Percentiles rank a stretch among this genome's conserved stretches.
These are phyloP conservation scores for Nidularia pulvinata DNA, from an alignment of 768 basidiomycete genomes.

Conservation along the genomic window DNA sequence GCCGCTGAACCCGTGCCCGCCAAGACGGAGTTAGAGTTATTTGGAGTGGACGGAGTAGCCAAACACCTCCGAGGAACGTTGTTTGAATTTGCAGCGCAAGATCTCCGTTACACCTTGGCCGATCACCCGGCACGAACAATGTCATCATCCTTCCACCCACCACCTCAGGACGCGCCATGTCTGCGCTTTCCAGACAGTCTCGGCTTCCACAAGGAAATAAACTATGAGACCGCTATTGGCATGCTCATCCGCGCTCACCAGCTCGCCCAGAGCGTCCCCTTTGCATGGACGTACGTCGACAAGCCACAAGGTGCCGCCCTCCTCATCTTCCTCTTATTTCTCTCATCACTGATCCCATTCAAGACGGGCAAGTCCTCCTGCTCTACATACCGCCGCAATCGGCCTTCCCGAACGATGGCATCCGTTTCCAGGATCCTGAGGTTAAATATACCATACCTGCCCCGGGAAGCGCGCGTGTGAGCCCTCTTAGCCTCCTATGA, in stretches of 20 bases:
- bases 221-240: constrained; percentile 53
- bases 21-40: too few relatives aligned
- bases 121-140: constrained; percentile 6
- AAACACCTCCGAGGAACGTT: constrained; percentile 8
- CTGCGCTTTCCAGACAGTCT: constrained; percentile 73
- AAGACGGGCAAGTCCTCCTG: constrained; percentile 70
- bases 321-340: neutral
- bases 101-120: neutral
- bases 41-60: constrained; percentile 6
- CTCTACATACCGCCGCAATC: constrained; percentile 60
- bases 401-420: constrained; percentile 73
- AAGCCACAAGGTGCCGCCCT: constrained; percentile 62
- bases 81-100: too few relatives aligned
- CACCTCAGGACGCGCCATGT: constrained; percentile 55
- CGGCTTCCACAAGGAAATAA: constrained; percentile 52
- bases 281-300: constrained; percentile 76
- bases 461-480: constrained; percentile 37
- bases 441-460: constrained; percentile 54
- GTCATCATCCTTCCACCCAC: constrained; percentile 31
- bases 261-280: constrained; percentile 59
- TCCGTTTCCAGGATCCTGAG: constrained; percentile 77
- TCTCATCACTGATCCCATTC: neutral
- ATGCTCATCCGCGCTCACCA: constrained; percentile 63
- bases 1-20: too few relatives aligned
- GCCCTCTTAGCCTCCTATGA: neutral